Conservation (phyloP, 768 basidiomycete genomes). For the Leccinum truebloodii region DNA sequence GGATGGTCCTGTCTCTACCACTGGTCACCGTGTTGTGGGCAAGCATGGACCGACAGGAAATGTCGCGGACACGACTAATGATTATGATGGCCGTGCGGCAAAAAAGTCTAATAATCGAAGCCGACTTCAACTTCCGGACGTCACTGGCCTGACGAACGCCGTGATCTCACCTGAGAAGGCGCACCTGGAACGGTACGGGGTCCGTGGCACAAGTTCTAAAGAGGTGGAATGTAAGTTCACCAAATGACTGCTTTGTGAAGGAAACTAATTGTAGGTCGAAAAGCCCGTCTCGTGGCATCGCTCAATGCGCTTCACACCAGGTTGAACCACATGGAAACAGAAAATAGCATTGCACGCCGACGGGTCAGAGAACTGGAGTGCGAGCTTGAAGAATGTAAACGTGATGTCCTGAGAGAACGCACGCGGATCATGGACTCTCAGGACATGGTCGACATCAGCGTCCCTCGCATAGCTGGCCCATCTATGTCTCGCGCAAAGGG, state of each 20-base stretch:
- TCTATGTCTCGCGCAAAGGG: slow-evolving; percentile 28
- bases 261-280: slow-evolving; percentile 1
- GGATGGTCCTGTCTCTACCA: slow-evolving; percentile 3
- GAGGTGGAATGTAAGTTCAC: slow-evolving; percentile 62
- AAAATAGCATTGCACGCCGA: slow-evolving; percentile 79
- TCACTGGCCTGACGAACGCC: slow-evolving; percentile 80
- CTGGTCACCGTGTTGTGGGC: slow-evolving; percentile 5
- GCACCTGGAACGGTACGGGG: slow-evolving; percentile 50
- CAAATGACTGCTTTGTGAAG: not conserved
- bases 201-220: slow-evolving; percentile 47
- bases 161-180: slow-evolving; percentile 71
- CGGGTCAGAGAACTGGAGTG: slow-evolving; percentile 85
- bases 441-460: slow-evolving; percentile 32
- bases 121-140: slow-evolving; percentile 70
- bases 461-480: slow-evolving; percentile 17
- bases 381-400: slow-evolving; percentile 82
- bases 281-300: slow-evolving; percentile 63
- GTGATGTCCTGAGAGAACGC: slow-evolving; percentile 73
- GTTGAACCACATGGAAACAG: slow-evolving; percentile 72
- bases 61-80: slow-evolving; percentile 16
- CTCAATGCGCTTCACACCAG: slow-evolving; percentile 66
- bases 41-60: slow-evolving; percentile 28
- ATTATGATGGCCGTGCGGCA: slow-evolving; percentile 11
- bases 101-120: slow-evolving; percentile 34
- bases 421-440: slow-evolving; percentile 62